Conservation (phyloP, 208 protist genomes). For the Angomonas desouzai region DNA sequence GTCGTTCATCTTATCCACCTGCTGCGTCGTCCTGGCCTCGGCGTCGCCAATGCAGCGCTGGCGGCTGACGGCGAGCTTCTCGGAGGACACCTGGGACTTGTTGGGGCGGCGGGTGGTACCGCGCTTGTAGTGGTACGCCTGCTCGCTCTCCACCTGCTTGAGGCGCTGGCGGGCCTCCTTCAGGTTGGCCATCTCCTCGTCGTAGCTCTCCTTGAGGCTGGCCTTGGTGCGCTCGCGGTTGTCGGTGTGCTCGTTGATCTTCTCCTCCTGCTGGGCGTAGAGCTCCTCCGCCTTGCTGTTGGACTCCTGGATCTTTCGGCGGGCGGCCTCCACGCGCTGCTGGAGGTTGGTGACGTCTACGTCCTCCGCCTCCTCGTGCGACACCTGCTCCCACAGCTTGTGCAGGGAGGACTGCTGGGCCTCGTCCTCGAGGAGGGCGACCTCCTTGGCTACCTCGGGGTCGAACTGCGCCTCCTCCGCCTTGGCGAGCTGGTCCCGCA, state of each 20-base stretch:
- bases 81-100: conserved; percentile 22
- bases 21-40: conserved; percentile 39
- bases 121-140: conserved; percentile 66
- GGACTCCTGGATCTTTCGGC: conserved; percentile 24
- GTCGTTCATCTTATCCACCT: conserved; percentile 40
- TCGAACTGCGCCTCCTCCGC: conserved; percentile 29
- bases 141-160: conserved; percentile 58
- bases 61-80: conserved; percentile 30
- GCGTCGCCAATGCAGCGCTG: conserved; percentile 45
- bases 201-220: conserved; percentile 39
- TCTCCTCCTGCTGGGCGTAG: conserved; percentile 47
- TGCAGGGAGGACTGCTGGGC: conserved; percentile 53
- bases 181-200: conserved; percentile 65
- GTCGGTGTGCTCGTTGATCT: conserved; percentile 72
- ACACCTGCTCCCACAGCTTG: conserved; percentile 48
- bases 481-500: conserved; percentile 40
- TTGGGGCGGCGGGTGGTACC: conserved; percentile 47
- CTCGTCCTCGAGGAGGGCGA: conserved; percentile 57
- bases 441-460: conserved; percentile 37
- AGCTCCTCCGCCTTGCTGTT: conserved; percentile 35
- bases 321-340: conserved; percentile 34
- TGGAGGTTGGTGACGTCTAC: conserved; percentile 47
- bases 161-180: conserved; percentile 39
- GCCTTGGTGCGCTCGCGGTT: conserved; percentile 59
- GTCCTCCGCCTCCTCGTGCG: conserved; percentile 37